A percentile compares a stretch with the other conserved stretches of the same genome.
Evolutionary conservation across 139 green algal genomes (phyloP).

Genomic region (Tetradesmus lagerheimii): DNA sequence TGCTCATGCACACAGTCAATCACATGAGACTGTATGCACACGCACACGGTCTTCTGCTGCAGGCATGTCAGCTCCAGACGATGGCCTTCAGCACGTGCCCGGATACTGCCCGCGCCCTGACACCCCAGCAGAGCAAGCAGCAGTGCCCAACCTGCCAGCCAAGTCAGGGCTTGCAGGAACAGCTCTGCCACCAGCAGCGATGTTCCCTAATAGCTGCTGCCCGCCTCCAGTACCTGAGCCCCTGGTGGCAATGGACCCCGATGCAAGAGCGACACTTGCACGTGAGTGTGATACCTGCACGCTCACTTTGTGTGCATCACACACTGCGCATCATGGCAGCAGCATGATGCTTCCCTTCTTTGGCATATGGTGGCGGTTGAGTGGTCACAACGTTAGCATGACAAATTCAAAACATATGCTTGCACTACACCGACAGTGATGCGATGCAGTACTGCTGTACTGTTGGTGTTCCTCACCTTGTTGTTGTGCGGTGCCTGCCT

Average conservation of each 20-base stretch:
- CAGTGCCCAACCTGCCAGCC: constrained; percentile 59
- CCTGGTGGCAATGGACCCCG: constrained; percentile 5
- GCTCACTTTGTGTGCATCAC: too few relatives aligned
- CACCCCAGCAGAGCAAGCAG: neutral
- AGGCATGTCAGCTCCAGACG: constrained; percentile 32
- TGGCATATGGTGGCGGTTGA: too few relatives aligned
- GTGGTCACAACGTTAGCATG: too few relatives aligned
- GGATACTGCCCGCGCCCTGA: constrained; percentile 49
- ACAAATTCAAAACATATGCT: too few relatives aligned
- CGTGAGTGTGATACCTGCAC: neutral
- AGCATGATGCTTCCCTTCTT: too few relatives aligned
- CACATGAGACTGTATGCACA: neutral
- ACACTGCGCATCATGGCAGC: too few relatives aligned
- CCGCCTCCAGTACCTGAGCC: constrained; percentile 53
- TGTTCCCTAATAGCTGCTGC: constrained; percentile 54
- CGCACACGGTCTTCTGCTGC: neutral
- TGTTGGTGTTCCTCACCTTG: neutral
- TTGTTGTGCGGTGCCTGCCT: neutral
- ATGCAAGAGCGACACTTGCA: neutral
- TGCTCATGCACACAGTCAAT: neutral
- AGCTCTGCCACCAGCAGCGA: constrained; percentile 49
- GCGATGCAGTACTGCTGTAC: too few relatives aligned
- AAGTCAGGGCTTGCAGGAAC: constrained; percentile 52
- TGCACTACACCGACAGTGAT: too few relatives aligned
- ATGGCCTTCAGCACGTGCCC: constrained; percentile 39